A percentile compares a stretch with the other conserved stretches of the same genome.
phyloP scores from a whole-genome alignment of 2,329 filamentous ascomycete genomes.

The Alternaria consortialis region DNA sequence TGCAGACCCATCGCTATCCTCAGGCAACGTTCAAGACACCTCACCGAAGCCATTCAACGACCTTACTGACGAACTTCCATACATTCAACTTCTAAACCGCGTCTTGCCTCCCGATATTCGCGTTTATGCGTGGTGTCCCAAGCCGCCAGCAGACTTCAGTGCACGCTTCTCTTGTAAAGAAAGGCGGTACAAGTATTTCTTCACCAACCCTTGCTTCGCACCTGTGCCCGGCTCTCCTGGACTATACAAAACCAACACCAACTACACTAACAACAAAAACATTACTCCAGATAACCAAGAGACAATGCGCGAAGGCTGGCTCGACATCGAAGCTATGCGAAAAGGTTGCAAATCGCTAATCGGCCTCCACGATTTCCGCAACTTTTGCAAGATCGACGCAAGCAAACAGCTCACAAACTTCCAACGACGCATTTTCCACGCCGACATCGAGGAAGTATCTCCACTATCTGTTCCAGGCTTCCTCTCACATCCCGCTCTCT shows the following conservation, averaged over 20 bases:
- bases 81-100: conserved; percentile 83
- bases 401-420: conserved; percentile 91
- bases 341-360: conserved; percentile 80
- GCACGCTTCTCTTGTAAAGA: conserved; percentile 93
- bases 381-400: conserved; percentile 93
- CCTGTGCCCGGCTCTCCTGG: conserved; percentile 68
- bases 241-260: conserved; percentile 49
- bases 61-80: conserved; percentile 81
- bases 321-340: conserved; percentile 88
- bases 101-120: conserved; percentile 90
- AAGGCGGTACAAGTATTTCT: conserved; percentile 94
- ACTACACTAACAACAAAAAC: conserved; percentile 18
- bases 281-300: background rate
- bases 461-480: conserved; percentile 40
- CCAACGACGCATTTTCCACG: conserved; percentile 77
- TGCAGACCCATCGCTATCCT: background rate
- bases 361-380: conserved; percentile 92
- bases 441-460: conserved; percentile 70
- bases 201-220: conserved; percentile 88
- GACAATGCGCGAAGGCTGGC: conserved; percentile 67
- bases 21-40: conserved; percentile 24
- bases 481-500: conserved; percentile 40
- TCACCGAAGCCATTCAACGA: conserved; percentile 65
- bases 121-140: conserved; percentile 90
- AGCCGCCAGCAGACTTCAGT: conserved; percentile 80